Evolutionary conservation across 768 basidiomycete species (phyloP).

Genomic region (Phanerodontia chrysosporium): DNA sequence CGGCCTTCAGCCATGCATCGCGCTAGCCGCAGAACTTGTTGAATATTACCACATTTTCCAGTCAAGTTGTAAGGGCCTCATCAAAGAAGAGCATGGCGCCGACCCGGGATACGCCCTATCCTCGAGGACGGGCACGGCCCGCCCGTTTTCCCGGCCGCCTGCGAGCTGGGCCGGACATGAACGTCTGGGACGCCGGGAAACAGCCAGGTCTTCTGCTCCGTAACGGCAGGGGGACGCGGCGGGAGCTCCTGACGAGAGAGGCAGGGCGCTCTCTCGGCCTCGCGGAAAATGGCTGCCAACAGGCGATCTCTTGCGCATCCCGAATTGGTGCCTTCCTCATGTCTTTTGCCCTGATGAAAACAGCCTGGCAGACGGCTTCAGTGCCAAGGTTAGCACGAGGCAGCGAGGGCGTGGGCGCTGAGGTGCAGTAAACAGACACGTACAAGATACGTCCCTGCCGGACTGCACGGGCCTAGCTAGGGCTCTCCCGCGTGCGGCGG

Average conservation of each 20-base stretch:
- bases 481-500: not conserved
- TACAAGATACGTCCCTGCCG: slow-evolving; percentile 5
- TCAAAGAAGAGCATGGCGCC: not conserved
- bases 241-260: not conserved
- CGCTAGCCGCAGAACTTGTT: not conserved
- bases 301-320: not conserved
- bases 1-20: not conserved
- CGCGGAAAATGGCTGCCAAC: not conserved
- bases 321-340: not conserved
- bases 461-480: not conserved
- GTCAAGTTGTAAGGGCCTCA: not conserved
- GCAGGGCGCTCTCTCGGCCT: not conserved
- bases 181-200: not conserved
- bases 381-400: slow-evolving; percentile 1
- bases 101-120: not conserved
- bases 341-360: not conserved
- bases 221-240: not conserved
- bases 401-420: not conserved
- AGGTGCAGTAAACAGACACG: slow-evolving; percentile 4
- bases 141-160: not conserved
- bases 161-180: slow-evolving; percentile 1
- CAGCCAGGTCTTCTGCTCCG: not conserved
- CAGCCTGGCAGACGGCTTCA: not conserved
- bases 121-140: not conserved
- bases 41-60: not conserved